A percentile compares a stretch with the other conserved stretches of the same genome.
Conservation (phyloP, 345 rosid genomes). For the Citrus glauca region DNA sequence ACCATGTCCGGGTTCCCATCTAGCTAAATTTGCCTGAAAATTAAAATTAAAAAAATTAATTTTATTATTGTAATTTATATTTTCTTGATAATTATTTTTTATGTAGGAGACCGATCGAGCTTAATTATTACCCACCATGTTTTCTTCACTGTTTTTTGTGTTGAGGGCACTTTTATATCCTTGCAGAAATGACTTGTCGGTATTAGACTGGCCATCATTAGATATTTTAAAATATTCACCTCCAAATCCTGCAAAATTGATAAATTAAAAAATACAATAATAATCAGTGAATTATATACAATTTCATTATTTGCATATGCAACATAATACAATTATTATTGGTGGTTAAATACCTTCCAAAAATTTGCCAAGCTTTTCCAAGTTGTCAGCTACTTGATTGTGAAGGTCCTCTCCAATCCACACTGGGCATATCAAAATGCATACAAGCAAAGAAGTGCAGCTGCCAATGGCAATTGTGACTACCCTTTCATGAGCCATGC, state of each 20-base stretch:
- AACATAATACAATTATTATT: no score
- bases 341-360: slow-evolving; percentile 24
- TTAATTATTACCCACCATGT: slow-evolving; percentile 18
- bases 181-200: slow-evolving; percentile 11
- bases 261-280: no score
- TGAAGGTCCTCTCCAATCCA: slow-evolving; percentile 47
- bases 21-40: slow-evolving; percentile 13
- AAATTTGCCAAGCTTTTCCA: slow-evolving; percentile 31
- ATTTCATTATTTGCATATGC: no score
- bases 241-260: slow-evolving; percentile 20
- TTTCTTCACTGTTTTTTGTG: slow-evolving; percentile 33
- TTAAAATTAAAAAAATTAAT: not conserved
- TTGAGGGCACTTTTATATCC: slow-evolving; percentile 25
- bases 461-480: slow-evolving; percentile 27
- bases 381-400: slow-evolving; percentile 16
- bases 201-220: not conserved
- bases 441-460: slow-evolving; percentile 5
- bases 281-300: no score
- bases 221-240: slow-evolving; percentile 8
- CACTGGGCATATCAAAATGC: slow-evolving; percentile 25
- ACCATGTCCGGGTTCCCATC: slow-evolving; percentile 55
- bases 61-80: no score
- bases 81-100: no score
- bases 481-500: slow-evolving; percentile 20
- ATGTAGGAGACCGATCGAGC: not conserved